Evolutionary conservation across 2,329 filamentous ascomycete species (phyloP).

Genomic region (Colletotrichum chrysophilum): DNA sequence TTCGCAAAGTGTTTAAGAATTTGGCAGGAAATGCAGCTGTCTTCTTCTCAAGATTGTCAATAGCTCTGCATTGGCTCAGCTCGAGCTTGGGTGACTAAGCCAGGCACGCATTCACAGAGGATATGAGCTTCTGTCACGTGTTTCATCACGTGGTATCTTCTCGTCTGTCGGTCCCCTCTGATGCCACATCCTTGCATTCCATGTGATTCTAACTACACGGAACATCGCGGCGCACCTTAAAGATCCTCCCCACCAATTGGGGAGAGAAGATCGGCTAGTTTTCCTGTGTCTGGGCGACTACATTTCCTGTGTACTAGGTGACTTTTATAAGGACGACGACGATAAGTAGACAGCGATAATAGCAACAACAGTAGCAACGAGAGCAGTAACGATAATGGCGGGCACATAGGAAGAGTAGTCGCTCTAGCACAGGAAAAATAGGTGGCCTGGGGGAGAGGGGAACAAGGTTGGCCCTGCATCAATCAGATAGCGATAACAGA

Average conservation of each 20-base stretch:
- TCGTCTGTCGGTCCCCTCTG: neutral
- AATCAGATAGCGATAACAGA: neutral
- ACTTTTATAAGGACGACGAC: no score
- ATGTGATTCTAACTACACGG: constrained; percentile 9
- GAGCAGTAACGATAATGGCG: no score
- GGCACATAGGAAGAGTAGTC: no score
- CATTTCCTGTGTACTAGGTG: no score
- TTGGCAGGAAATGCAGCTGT: neutral
- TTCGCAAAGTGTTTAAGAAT: neutral
- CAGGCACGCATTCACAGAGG: neutral
- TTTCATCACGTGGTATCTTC: neutral
- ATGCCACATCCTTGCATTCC: constrained; percentile 9
- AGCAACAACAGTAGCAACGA: no score
- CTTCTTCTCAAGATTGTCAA: neutral
- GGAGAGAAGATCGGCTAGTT: neutral
- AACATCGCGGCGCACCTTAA: neutral
- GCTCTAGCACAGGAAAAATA: no score
- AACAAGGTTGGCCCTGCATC: neutral
- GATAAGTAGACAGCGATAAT: no score
- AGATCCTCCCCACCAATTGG: neutral
- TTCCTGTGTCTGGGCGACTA: no score
- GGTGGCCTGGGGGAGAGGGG: neutral
- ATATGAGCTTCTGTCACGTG: neutral
- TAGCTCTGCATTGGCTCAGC: neutral
- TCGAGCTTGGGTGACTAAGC: neutral